phyloP scores from a whole-genome alignment of 768 basidiomycete genomes.

The Russula sp. region DNA sequence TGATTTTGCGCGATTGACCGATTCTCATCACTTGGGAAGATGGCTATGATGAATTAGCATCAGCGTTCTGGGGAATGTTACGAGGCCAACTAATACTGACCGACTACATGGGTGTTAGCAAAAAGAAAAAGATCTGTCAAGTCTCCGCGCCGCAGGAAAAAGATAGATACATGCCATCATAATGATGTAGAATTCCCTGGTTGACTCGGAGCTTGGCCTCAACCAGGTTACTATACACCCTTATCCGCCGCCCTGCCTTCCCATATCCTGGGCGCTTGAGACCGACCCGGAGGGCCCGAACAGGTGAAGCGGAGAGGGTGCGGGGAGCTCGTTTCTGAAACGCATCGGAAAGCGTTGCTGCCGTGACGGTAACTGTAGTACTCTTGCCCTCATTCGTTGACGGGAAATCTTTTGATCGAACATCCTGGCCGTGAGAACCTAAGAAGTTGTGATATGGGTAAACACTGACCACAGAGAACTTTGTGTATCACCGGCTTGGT shows the following conservation, averaged over 20 bases:
- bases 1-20: slow-evolving; percentile 60
- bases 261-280: slow-evolving; percentile 63
- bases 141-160: neutral
- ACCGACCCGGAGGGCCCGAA: slow-evolving; percentile 42
- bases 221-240: slow-evolving; percentile 53
- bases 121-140: neutral
- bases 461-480: too few relatives aligned
- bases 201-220: slow-evolving; percentile 43
- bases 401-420: too few relatives aligned
- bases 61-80: neutral
- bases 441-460: too few relatives aligned
- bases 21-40: slow-evolving; percentile 48
- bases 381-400: too few relatives aligned
- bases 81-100: slow-evolving; percentile 29
- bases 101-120: slow-evolving; percentile 29
- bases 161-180: slow-evolving; percentile 50
- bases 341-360: too few relatives aligned
- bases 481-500: too few relatives aligned
- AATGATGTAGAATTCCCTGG: slow-evolving; percentile 58
- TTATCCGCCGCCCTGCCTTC: slow-evolving; percentile 39
- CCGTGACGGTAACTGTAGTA: too few relatives aligned
- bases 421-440: too few relatives aligned
- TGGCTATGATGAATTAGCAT: slow-evolving; percentile 40
- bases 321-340: too few relatives aligned
- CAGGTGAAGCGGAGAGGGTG: slow-evolving; percentile 29